Percentiles rank a stretch among this genome's conserved stretches.
These are phyloP conservation scores for Camellia sinensis DNA, from an alignment of 148 eudicot species.

Conservation along the genomic window DNA sequence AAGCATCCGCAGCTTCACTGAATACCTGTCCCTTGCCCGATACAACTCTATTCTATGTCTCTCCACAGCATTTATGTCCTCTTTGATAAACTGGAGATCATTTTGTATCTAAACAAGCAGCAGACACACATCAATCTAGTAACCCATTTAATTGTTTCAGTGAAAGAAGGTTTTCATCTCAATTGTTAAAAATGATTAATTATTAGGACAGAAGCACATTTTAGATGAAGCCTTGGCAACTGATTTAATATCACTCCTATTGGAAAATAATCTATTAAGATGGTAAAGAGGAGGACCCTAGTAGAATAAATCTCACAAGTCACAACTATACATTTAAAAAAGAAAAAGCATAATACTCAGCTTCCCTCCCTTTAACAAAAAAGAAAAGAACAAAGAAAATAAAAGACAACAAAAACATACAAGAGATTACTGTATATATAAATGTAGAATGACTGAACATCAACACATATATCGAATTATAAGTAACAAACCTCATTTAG, in stretches of 20 bases:
- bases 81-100: constrained; percentile 76
- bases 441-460: neutral
- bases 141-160: constrained; percentile 1
- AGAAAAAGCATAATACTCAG: neutral
- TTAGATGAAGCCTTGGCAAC: neutral
- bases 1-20: constrained; percentile 61
- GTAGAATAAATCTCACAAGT: neutral
- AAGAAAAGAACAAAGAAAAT: neutral
- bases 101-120: constrained; percentile 56
- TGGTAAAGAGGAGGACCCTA: neutral
- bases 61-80: constrained; percentile 74
- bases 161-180: neutral
- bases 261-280: neutral
- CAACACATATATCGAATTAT: neutral
- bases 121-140: constrained; percentile 15
- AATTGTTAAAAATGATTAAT: neutral
- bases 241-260: neutral
- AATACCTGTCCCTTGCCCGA: constrained; percentile 68
- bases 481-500: constrained; percentile 64
- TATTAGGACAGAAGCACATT: neutral
- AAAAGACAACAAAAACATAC: neutral
- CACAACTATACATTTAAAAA: neutral
- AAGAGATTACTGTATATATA: neutral
- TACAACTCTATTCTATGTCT: constrained; percentile 69
- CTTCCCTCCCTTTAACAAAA: neutral